Conservation (phyloP, 352 stramenopile genomes). For the Thraustotheca clavata region DNA sequence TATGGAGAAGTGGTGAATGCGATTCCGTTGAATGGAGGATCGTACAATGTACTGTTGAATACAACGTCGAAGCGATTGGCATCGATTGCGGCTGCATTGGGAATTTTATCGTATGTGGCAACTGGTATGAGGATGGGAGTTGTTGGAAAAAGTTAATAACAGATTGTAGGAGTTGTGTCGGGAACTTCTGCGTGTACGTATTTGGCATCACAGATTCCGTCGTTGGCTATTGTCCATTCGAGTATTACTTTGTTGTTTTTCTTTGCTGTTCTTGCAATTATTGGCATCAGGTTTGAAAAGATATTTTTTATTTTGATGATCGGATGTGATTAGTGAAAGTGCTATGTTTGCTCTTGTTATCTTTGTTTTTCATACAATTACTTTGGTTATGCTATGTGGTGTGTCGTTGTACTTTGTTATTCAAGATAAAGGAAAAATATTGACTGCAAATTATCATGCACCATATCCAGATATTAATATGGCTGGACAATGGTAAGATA, state of each 20-base stretch:
- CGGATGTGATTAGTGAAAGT: constrained; percentile 34
- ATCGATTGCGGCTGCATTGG: constrained; percentile 65
- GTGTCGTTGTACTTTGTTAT: constrained; percentile 44
- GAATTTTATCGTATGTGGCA: constrained; percentile 84
- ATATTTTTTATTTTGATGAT: not conserved
- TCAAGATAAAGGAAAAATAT: constrained; percentile 36
- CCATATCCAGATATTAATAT: constrained; percentile 48
- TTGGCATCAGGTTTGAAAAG: constrained; percentile 42
- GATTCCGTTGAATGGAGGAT: constrained; percentile 83
- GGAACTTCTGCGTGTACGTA: constrained; percentile 68
- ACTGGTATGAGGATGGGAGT: constrained; percentile 34
- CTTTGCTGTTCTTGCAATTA: constrained; percentile 58
- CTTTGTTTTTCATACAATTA: constrained; percentile 70
- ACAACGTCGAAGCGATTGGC: constrained; percentile 82
- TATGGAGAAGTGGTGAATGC: constrained; percentile 84
- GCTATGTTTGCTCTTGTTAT: constrained; percentile 70
- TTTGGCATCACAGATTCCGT: constrained; percentile 50
- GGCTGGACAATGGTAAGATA: constrained; percentile 27
- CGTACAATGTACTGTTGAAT: constrained; percentile 87
- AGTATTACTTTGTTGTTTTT: constrained; percentile 49
- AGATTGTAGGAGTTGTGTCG: constrained; percentile 31
- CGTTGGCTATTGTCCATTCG: constrained; percentile 32
- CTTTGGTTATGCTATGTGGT: constrained; percentile 45
- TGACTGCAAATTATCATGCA: constrained; percentile 54
- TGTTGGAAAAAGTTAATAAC: no score